Percentiles rank a stretch among this genome's conserved stretches.
Conservation (phyloP, 441 rosid genomes). For the Gossypium lobatum region DNA sequence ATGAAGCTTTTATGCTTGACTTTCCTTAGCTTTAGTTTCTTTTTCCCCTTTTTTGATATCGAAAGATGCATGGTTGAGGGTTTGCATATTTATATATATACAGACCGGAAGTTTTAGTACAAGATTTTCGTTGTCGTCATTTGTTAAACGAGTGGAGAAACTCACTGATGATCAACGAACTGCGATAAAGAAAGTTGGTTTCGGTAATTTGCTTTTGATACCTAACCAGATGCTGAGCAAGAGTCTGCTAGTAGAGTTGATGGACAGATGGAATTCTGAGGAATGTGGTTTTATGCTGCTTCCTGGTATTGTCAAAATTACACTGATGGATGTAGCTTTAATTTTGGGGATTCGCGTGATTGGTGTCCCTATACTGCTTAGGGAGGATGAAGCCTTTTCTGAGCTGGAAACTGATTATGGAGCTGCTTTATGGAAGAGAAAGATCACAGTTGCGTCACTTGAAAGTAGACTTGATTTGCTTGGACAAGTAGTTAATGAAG, state of each 20-base stretch:
- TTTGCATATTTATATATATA: not conserved
- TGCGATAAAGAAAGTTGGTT: slow-evolving; percentile 27
- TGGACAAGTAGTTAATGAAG: slow-evolving; percentile 25
- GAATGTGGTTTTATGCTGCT: slow-evolving; percentile 23
- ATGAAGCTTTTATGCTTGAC: not conserved
- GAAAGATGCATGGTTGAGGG: not conserved
- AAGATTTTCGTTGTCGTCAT: slow-evolving; percentile 35
- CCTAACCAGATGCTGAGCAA: slow-evolving; percentile 35
- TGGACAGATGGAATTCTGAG: slow-evolving; percentile 33
- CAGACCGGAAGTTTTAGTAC: slow-evolving; percentile 38
- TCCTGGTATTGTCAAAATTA: slow-evolving; percentile 22
- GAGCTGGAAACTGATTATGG: slow-evolving; percentile 33
- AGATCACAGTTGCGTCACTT: slow-evolving; percentile 26
- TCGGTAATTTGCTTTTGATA: slow-evolving; percentile 31
- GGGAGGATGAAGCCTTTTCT: slow-evolving; percentile 27
- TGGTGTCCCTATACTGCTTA: slow-evolving; percentile 27
- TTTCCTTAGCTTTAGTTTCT: not conserved
- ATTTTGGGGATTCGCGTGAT: slow-evolving; percentile 28
- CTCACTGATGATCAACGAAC: slow-evolving; percentile 24
- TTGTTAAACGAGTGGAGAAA: slow-evolving; percentile 31
- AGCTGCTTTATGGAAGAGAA: slow-evolving; percentile 30
- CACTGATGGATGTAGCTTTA: slow-evolving; percentile 32
- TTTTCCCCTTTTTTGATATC: not conserved
- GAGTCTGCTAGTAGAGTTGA: slow-evolving; percentile 32
- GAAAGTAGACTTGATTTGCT: slow-evolving; percentile 34